Evolutionary conservation across 1,139 yeast genomes (phyloP).

Genomic region (Keqinozyma sinolaborantium): DNA sequence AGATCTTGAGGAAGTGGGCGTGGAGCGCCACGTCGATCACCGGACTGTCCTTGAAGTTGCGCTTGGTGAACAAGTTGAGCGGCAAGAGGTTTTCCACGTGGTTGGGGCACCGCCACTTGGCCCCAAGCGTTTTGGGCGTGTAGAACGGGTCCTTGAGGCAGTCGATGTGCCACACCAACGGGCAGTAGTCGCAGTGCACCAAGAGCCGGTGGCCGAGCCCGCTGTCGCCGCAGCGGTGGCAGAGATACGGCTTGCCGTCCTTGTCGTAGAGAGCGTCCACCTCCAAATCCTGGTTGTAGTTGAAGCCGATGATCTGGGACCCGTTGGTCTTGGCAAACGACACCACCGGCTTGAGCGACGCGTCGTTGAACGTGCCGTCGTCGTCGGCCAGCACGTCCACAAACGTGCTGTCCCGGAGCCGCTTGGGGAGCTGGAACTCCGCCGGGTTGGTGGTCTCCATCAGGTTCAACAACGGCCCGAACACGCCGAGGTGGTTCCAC

Average conservation of each 20-base stretch:
- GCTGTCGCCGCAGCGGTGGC: slow-evolving; percentile 73
- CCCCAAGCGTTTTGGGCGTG: slow-evolving; percentile 71
- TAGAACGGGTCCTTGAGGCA: slow-evolving; percentile 78
- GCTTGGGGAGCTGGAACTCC: slow-evolving; percentile 69
- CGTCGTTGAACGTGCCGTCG: slow-evolving; percentile 69
- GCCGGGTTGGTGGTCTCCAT: slow-evolving; percentile 61
- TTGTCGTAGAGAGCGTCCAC: slow-evolving; percentile 64
- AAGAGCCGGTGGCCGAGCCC: slow-evolving; percentile 55
- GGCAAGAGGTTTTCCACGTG: slow-evolving; percentile 64
- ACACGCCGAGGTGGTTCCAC: slow-evolving; percentile 48
- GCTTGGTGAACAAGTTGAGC: slow-evolving; percentile 19
- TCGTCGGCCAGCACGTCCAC: slow-evolving; percentile 67
- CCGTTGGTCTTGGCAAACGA: slow-evolving; percentile 36
- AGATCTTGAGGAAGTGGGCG: slow-evolving; percentile 30
- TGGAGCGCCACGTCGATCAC: slow-evolving; percentile 49
- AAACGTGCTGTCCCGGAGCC: slow-evolving; percentile 64
- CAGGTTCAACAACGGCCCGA: slow-evolving; percentile 61
- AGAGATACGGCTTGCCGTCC: slow-evolving; percentile 60
- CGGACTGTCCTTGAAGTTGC: slow-evolving; percentile 55
- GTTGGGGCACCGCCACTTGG: slow-evolving; percentile 92
- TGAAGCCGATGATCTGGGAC: slow-evolving; percentile 37
- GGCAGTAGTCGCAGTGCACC: slow-evolving; percentile 82
- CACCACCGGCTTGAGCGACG: slow-evolving; percentile 50
- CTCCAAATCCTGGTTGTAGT: slow-evolving; percentile 50
- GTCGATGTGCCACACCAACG: slow-evolving; percentile 88